These are phyloP conservation scores for Sporothrix pallida DNA, from an alignment of 2,329 filamentous ascomycete genomes.

Conservation along the genomic window DNA sequence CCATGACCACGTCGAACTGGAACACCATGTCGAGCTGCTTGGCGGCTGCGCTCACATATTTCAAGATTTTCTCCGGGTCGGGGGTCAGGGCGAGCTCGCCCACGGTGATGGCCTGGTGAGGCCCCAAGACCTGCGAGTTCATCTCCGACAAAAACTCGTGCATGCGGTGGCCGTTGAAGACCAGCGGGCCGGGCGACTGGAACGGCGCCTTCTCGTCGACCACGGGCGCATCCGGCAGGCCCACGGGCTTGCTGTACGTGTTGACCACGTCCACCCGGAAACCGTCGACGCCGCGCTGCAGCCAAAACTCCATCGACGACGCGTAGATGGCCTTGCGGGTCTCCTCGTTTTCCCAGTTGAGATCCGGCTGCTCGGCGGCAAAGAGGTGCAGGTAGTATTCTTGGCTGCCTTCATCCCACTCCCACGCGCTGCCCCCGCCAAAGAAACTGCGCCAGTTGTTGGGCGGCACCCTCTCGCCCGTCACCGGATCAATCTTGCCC, in stretches of 20 bases:
- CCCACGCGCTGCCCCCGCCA: constrained; percentile 64
- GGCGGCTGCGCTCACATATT: constrained; percentile 64
- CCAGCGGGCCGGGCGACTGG: constrained; percentile 61
- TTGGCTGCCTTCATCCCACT: constrained; percentile 71
- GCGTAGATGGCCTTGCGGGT: constrained; percentile 74
- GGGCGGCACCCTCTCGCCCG: constrained; percentile 69
- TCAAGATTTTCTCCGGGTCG: constrained; percentile 60
- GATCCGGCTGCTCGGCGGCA: constrained; percentile 65
- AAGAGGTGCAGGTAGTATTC: constrained; percentile 83
- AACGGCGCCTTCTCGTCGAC: constrained; percentile 49
- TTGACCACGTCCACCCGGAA: constrained; percentile 80
- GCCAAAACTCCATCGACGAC: constrained; percentile 79
- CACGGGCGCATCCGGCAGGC: constrained; percentile 60
- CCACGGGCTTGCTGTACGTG: constrained; percentile 68
- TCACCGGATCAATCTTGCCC: constrained; percentile 50
- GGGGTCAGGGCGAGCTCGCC: constrained; percentile 71
- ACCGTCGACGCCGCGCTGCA: constrained; percentile 72
- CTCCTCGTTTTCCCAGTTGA: constrained; percentile 81
- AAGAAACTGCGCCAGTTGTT: constrained; percentile 76
- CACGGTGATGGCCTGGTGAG: constrained; percentile 70
- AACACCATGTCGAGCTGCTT: constrained; percentile 73
- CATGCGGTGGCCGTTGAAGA: constrained; percentile 71
- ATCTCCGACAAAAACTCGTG: constrained; percentile 72
- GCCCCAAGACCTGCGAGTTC: constrained; percentile 60
- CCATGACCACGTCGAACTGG: constrained; percentile 67